A percentile compares a stretch with the other conserved stretches of the same genome.
These are phyloP conservation scores for Leccinum ochraceum DNA, from an alignment of 768 basidiomycete genomes.

Conservation along the genomic window DNA sequence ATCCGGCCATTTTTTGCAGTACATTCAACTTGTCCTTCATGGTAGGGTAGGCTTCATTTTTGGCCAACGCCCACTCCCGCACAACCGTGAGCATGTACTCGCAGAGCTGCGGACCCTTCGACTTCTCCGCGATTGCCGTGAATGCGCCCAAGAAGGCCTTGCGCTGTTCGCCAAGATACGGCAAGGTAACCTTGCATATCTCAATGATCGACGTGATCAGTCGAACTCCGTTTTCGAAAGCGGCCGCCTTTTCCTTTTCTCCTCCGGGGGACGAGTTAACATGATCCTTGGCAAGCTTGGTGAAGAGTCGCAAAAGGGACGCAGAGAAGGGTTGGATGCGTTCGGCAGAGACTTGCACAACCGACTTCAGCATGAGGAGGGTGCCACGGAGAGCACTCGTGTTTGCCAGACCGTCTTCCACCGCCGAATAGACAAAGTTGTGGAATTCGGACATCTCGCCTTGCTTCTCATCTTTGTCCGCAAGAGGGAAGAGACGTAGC, in stretches of 20 bases:
- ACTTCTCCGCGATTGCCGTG: constrained; percentile 85
- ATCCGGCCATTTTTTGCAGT: constrained; percentile 83
- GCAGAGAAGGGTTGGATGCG: constrained; percentile 79
- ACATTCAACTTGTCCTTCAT: constrained; percentile 95
- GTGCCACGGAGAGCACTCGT: constrained; percentile 73
- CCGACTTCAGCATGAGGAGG: constrained; percentile 83
- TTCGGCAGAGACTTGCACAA: constrained; percentile 78
- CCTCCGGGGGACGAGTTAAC: constrained; percentile 50
- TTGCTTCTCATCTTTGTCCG: constrained; percentile 74
- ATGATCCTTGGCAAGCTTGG: constrained; percentile 87
- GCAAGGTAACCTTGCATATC: constrained; percentile 79
- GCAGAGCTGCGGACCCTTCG: constrained; percentile 76
- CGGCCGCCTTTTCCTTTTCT: constrained; percentile 29
- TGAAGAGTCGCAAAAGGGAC: constrained; percentile 79
- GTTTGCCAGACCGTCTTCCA: constrained; percentile 79
- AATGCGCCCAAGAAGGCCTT: constrained; percentile 77
- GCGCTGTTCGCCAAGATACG: constrained; percentile 83
- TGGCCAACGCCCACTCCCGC: constrained; percentile 86
- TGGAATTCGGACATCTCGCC: constrained; percentile 78
- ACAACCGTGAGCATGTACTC: constrained; percentile 84
- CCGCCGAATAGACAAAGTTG: constrained; percentile 67
- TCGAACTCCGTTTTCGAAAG: constrained; percentile 61
- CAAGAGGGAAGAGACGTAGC: constrained; percentile 72
- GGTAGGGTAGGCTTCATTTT: constrained; percentile 83
- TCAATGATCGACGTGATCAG: constrained; percentile 80